These are phyloP conservation scores for Bruguiera hainesii DNA, from an alignment of 441 rosid species.

Conservation along the genomic window DNA sequence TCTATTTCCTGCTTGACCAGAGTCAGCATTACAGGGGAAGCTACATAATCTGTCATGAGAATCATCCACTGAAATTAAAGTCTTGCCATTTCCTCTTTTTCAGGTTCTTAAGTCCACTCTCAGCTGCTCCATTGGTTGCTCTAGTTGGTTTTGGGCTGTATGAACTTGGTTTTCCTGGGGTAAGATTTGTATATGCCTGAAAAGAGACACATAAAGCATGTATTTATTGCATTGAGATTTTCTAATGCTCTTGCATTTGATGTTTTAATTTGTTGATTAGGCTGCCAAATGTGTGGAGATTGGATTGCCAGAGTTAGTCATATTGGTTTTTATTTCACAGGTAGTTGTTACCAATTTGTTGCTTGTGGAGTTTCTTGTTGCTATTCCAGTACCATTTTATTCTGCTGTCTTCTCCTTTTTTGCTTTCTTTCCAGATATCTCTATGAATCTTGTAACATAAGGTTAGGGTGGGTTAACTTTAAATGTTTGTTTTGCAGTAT, in stretches of 20 bases:
- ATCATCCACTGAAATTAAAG: neutral
- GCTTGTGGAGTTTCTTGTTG: slow-evolving; percentile 3
- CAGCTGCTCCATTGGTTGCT: slow-evolving; percentile 81
- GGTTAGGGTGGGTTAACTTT: slow-evolving; percentile 13
- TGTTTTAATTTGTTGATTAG: slow-evolving; percentile 36
- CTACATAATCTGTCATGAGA: neutral
- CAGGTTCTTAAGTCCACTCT: slow-evolving; percentile 93
- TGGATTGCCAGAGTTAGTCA: slow-evolving; percentile 84
- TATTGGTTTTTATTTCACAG: slow-evolving; percentile 82
- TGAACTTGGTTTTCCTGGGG: slow-evolving; percentile 94
- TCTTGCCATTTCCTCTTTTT: slow-evolving; percentile 10
- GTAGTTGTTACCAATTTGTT: slow-evolving; percentile 31
- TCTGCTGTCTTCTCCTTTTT: slow-evolving; percentile 1
- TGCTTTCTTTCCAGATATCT: neutral
- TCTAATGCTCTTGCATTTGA: slow-evolving; percentile 9
- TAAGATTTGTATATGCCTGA: slow-evolving; percentile 30
- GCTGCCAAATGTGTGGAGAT: slow-evolving; percentile 96
- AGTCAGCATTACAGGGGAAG: neutral
- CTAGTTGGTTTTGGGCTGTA: slow-evolving; percentile 90
- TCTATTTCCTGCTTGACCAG: neutral
- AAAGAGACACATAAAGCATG: neutral
- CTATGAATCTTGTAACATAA: slow-evolving; percentile 1
- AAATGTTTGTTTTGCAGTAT: slow-evolving; percentile 53
- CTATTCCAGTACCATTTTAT: slow-evolving; percentile 1
- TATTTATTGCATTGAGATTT: neutral